phyloP scores from a whole-genome alignment of 768 basidiomycete genomes.

The Boletus huronensis region DNA sequence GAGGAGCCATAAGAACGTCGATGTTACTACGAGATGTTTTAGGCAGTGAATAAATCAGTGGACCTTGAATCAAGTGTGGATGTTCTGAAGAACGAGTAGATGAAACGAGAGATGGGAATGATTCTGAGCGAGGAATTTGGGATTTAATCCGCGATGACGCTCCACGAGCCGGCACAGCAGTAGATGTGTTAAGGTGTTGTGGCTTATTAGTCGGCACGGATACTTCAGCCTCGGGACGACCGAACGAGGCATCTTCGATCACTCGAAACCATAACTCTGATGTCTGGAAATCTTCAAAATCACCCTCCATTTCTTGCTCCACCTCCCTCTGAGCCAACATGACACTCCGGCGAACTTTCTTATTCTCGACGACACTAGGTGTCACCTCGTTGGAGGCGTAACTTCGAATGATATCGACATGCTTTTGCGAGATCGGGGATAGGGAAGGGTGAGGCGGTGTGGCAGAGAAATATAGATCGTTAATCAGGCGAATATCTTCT shows the following conservation, averaged over 20 bases:
- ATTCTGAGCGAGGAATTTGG: constrained; percentile 34
- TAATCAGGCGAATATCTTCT: constrained; percentile 88
- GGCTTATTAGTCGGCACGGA: neutral
- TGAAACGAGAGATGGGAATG: constrained; percentile 32
- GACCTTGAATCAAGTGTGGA: constrained; percentile 20
- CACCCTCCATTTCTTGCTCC: constrained; percentile 85
- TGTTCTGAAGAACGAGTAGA: constrained; percentile 9
- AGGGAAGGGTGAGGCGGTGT: constrained; percentile 56
- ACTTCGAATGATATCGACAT: constrained; percentile 63
- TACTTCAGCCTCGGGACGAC: constrained; percentile 8
- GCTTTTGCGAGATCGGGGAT: constrained; percentile 62
- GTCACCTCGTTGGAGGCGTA: constrained; percentile 54
- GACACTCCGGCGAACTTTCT: constrained; percentile 71
- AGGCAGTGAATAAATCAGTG: constrained; percentile 16
- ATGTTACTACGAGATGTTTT: constrained; percentile 47
- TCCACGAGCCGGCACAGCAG: neutral
- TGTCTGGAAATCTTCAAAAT: constrained; percentile 84
- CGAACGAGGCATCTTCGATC: constrained; percentile 59
- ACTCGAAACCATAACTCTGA: constrained; percentile 94
- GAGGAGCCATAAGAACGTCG: constrained; percentile 79
- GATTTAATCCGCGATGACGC: constrained; percentile 5
- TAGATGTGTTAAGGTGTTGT: constrained; percentile 10
- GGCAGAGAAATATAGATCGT: constrained; percentile 80
- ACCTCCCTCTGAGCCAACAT: constrained; percentile 83
- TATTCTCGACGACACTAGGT: constrained; percentile 39